phyloP scores from a whole-genome alignment of 2,329 filamentous ascomycete species.

The Phialophora verrucosa region DNA sequence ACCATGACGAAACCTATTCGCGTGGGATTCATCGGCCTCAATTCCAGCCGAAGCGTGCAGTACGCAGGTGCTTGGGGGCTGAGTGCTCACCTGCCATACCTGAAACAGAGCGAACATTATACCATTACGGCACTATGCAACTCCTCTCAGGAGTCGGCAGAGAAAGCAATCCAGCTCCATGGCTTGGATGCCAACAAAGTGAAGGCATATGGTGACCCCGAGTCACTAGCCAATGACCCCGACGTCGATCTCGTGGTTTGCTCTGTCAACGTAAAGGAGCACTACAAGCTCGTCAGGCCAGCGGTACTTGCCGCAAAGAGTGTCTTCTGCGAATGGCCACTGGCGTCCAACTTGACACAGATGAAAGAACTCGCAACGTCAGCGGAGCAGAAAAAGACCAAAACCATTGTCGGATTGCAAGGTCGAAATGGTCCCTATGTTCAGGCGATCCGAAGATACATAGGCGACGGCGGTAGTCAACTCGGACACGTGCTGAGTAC shows the following conservation, averaged over 20 bases:
- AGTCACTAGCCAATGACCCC: slow-evolving; percentile 52
- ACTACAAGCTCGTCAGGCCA: slow-evolving; percentile 53
- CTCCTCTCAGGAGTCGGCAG: slow-evolving; percentile 53
- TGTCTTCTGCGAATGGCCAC: slow-evolving; percentile 64
- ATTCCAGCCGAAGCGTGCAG: background rate
- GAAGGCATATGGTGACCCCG: slow-evolving; percentile 51
- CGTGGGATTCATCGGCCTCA: slow-evolving; percentile 17
- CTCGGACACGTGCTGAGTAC: slow-evolving; percentile 60
- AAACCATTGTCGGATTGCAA: slow-evolving; percentile 59
- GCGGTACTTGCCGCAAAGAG: slow-evolving; percentile 59
- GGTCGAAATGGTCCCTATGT: slow-evolving; percentile 47
- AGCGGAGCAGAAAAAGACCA: slow-evolving; percentile 43
- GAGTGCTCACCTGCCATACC: slow-evolving; percentile 19
- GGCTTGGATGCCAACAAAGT: slow-evolving; percentile 49
- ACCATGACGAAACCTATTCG: slow-evolving; percentile 18
- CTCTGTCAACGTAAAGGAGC: slow-evolving; percentile 59
- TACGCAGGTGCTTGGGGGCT: slow-evolving; percentile 7
- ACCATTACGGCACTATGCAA: slow-evolving; percentile 44
- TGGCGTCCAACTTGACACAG: slow-evolving; percentile 52
- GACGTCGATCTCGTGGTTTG: slow-evolving; percentile 62
- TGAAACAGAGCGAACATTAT: slow-evolving; percentile 11
- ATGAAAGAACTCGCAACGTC: slow-evolving; percentile 50
- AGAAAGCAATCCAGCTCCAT: slow-evolving; percentile 51
- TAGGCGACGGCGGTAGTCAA: slow-evolving; percentile 47
- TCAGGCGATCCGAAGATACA: slow-evolving; percentile 51